phyloP scores from a whole-genome alignment of 176 grass and related monocot genomes.

The Carex kokanica region DNA sequence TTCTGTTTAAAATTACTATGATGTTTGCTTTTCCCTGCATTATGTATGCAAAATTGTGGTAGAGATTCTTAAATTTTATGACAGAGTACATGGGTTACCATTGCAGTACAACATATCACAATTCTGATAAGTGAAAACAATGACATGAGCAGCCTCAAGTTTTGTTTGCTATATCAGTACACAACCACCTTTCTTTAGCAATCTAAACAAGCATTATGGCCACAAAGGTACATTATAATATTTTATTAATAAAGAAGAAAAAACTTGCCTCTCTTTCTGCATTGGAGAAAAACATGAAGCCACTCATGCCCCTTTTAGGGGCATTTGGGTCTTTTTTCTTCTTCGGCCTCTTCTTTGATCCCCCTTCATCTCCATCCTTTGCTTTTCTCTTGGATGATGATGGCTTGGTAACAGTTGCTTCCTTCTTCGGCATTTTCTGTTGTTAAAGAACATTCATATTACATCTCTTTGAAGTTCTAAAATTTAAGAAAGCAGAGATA shows the following conservation, averaged over 20 bases:
- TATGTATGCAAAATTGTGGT: not conserved
- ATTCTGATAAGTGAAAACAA: not conserved
- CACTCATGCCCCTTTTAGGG: slow-evolving; percentile 87
- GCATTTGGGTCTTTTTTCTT: slow-evolving; percentile 99
- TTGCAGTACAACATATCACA: not conserved
- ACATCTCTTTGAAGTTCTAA: not conserved
- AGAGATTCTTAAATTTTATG: not conserved
- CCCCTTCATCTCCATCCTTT: slow-evolving; percentile 65
- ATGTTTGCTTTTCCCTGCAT: not conserved
- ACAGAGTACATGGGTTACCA: not conserved
- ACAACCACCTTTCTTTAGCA: not conserved
- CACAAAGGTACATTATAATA: not conserved
- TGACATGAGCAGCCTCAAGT: not conserved
- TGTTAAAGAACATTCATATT: not conserved
- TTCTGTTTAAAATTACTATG: not conserved
- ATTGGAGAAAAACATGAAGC: slow-evolving; percentile 98
- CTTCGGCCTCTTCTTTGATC: slow-evolving; percentile 73
- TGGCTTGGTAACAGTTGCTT: slow-evolving; percentile 54
- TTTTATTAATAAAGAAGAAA: not conserved
- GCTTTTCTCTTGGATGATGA: slow-evolving; percentile 61
- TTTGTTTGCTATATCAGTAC: not conserved
- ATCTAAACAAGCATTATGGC: not conserved
- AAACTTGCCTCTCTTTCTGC: slow-evolving; percentile 77
- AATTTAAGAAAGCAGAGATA: not conserved
- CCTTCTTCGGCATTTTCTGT: slow-evolving; percentile 79